Percentiles rank a stretch among this genome's conserved stretches.
phyloP scores from a whole-genome alignment of 257 asterid species.

The Solanum medicagineum region DNA sequence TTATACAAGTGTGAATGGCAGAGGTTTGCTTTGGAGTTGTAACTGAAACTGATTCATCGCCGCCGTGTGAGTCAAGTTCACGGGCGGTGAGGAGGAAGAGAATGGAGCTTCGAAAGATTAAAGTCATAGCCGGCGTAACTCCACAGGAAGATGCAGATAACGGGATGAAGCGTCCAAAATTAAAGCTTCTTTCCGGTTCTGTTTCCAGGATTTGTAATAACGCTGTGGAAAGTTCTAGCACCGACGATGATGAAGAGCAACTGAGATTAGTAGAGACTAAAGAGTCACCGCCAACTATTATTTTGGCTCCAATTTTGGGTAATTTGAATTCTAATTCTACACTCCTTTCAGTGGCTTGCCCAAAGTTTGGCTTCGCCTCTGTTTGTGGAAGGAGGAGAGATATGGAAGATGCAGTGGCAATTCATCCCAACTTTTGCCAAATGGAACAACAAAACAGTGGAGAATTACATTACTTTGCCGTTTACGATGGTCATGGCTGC shows the following conservation, averaged over 20 bases:
- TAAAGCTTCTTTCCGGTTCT: not conserved
- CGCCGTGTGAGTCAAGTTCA: slow-evolving; percentile 20
- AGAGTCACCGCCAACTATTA: not conserved
- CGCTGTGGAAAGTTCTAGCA: slow-evolving; percentile 7
- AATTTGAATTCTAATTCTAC: not conserved
- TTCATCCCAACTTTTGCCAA: slow-evolving; percentile 40
- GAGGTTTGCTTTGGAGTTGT: slow-evolving; percentile 44
- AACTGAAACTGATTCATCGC: slow-evolving; percentile 20
- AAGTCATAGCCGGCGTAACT: slow-evolving; percentile 7
- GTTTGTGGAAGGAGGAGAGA: slow-evolving; percentile 63
- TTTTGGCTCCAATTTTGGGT: slow-evolving; percentile 3
- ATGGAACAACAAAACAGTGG: not conserved
- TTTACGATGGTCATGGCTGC: slow-evolving; percentile 82
- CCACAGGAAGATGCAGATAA: not conserved
- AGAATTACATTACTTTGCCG: slow-evolving; percentile 46
- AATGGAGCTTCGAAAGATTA: slow-evolving; percentile 33
- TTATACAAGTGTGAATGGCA: slow-evolving; percentile 30
- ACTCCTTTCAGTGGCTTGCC: not conserved
- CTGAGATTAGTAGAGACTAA: not conserved
- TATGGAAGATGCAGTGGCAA: slow-evolving; percentile 74
- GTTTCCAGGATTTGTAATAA: slow-evolving; percentile 8
- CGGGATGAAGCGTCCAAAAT: slow-evolving; percentile 23
- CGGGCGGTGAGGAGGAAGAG: slow-evolving; percentile 41
- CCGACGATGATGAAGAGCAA: not conserved
- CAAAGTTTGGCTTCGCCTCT: slow-evolving; percentile 49